Evolutionary conservation across 2,329 filamentous ascomycete genomes (phyloP).

Genomic region (Aspergillus ruber): DNA sequence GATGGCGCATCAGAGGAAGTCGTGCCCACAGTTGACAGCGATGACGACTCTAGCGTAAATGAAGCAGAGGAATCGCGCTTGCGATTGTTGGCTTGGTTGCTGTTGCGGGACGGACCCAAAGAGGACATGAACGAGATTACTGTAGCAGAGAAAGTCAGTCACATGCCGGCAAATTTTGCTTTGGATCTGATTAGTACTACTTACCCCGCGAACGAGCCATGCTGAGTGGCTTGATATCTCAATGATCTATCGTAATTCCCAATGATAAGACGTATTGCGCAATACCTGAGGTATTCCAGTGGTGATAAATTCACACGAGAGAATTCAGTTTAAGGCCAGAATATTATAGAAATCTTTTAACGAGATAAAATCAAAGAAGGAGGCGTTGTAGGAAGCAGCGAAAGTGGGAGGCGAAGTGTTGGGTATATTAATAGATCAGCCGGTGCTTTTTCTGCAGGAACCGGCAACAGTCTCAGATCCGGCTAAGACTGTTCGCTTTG

Average conservation of each 20-base stretch:
- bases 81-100: neutral
- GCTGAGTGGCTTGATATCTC: conserved; percentile 4
- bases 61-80: conserved; percentile 11
- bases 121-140: conserved; percentile 82
- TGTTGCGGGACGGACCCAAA: conserved; percentile 33
- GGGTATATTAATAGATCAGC: too few species aligned
- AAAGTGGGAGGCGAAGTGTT: too few species aligned
- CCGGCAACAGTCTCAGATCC: too few species aligned
- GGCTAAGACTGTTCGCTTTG: too few species aligned
- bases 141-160: conserved; percentile 47
- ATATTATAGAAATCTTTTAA: too few species aligned
- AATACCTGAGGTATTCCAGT: too few species aligned
- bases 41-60: conserved; percentile 14
- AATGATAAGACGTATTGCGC: too few species aligned
- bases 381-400: too few species aligned
- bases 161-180: neutral
- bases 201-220: conserved; percentile 37
- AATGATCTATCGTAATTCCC: neutral
- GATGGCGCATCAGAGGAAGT: conserved; percentile 32
- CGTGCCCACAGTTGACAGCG: conserved; percentile 15
- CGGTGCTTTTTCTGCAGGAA: too few species aligned
- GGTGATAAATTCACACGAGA: too few species aligned
- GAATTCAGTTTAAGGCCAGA: too few species aligned
- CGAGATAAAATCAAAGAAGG: too few species aligned
- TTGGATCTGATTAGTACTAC: conserved; percentile 7